phyloP scores from a whole-genome alignment of 192 early-diverging fungal genomes.

The Thoreauomyces humboldtii region DNA sequence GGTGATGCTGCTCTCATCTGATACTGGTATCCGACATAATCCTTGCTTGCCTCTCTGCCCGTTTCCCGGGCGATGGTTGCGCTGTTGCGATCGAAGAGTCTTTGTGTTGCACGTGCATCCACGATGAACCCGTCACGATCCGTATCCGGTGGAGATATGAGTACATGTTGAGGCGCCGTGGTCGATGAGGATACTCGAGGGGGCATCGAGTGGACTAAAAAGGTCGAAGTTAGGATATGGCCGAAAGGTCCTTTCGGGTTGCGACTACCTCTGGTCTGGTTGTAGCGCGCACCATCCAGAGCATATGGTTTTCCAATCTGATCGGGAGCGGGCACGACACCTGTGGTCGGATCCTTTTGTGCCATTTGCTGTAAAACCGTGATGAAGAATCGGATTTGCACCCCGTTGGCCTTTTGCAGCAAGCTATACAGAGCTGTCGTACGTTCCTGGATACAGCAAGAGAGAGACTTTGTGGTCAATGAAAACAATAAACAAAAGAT shows the following conservation, averaged over 20 bases:
- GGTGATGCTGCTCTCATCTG: not conserved
- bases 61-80: too few relatives aligned
- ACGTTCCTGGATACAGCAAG: too few relatives aligned
- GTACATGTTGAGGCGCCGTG: not conserved
- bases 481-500: too few relatives aligned
- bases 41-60: too few relatives aligned
- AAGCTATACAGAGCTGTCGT: slow-evolving; percentile 88
- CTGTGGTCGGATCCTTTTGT: slow-evolving; percentile 63
- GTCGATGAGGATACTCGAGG: slow-evolving; percentile 13
- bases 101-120: slow-evolving; percentile 20
- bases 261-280: not conserved
- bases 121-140: slow-evolving; percentile 28
- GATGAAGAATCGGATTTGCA: slow-evolving; percentile 93
- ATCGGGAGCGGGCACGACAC: not conserved
- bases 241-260: too few relatives aligned
- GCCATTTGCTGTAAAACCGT: slow-evolving; percentile 90
- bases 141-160: too few relatives aligned
- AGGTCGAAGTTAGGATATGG: not conserved
- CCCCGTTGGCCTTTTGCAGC: slow-evolving; percentile 83
- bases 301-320: not conserved
- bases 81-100: slow-evolving; percentile 58
- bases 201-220: slow-evolving; percentile 9
- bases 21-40: not conserved
- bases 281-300: not conserved
- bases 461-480: too few relatives aligned